Base-by-base conservation (phyloP, 2,329 filamentous ascomycete genomes). In the Fusarium nematophilum region DNA sequence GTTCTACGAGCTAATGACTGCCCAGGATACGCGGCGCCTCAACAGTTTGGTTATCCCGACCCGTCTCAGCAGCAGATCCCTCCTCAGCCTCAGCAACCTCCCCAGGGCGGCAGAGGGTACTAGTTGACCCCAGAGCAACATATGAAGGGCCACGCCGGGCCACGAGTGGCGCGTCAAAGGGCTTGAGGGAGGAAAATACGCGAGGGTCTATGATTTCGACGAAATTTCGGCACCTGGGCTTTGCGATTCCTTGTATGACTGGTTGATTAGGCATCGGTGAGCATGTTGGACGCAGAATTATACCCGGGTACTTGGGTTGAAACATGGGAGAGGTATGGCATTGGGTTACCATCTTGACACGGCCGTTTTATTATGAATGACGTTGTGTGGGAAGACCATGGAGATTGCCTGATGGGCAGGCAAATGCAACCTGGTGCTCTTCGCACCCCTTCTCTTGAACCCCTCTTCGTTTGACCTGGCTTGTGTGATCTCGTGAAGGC, bases 11-110 rank as follows among this genome's bases (percentile, higher is more conserved):
- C 48, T 68, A 23, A 65, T 48, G 9, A 25, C 10, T 45, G 17
- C 44, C 11, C 42, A 79, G 78, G 75, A 43, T 80, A 74, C 56
- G 72, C 65, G 42, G 70, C 68, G 7, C 73, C 76, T 14, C 71
- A 68, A 11, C 64, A 66, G 33, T 84, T 83, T 58, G 79, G 77
- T 44, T 85, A 85, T 64, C 70, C 75, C 15, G 79, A 83, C 58
- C 80, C 74, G 40, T 75, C 75, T 37, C 75, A 76, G 63, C 78
- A 74, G 52, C 76, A 76, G 57, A 75, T 71, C 39, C 73, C 64
- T 25, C 78, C 71, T 51, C 75, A 67, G 39, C 72, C 65, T 45
- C 67, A 76, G 60, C 75, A 72, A 52, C 77, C 73, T 39, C 75
- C 72, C 42, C 78, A 77, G 62, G 77, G 74, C 29, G 74, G 73